Base-by-base conservation (phyloP, 805 yeast genomes). In the Saturnispora galanensis region DNA sequence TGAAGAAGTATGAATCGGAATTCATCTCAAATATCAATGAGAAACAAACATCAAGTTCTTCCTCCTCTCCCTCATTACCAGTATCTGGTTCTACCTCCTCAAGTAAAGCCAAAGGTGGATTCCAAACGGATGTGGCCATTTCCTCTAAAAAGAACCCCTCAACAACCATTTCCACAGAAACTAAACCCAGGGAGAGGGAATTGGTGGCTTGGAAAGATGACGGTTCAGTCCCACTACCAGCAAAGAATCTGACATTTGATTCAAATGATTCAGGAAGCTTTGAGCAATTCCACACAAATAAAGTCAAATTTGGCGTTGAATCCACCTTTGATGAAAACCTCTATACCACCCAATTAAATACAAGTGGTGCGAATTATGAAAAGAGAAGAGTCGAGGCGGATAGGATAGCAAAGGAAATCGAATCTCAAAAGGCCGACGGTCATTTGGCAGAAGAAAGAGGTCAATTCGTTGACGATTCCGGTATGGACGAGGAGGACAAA, bases 251-350 rank as follows among this genome's bases (percentile, higher is more conserved):
- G 26, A 21, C 26, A 21, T 21, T 21, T 21, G 26, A 21, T 21
- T 21, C 26, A 5, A 21, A 35, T 6, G 13, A 31, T 17, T 32
- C 10, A 16, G 38, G 31, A 10, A 60, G 57, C 17, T 93, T 97
- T 97, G 96, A 93, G 65, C 98, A 93, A 67, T 93, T 93, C 64
- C 83, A 84, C 44, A 90, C 78, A n/a, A 93, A 93, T 63, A 83
- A 85, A 60, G 74, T 78, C 47, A 82, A 84, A 64, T 93, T 93
- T 62, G 97, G 97, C 33, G 81, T 93, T 40, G 81, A 76, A 51
- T 81, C 96, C 0, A 74, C 86, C 31, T 84, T 74, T 60, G 90
- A 89, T 60, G 97, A 90, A 64, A 79, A 79, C 60, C 67, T 83
- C 49, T 90, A 90, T 64, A 90, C 97, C 18, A 88, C 96, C 0